phyloP scores from a whole-genome alignment of 2,329 filamentous ascomycete species.

The Colletotrichum ledebouriae region DNA sequence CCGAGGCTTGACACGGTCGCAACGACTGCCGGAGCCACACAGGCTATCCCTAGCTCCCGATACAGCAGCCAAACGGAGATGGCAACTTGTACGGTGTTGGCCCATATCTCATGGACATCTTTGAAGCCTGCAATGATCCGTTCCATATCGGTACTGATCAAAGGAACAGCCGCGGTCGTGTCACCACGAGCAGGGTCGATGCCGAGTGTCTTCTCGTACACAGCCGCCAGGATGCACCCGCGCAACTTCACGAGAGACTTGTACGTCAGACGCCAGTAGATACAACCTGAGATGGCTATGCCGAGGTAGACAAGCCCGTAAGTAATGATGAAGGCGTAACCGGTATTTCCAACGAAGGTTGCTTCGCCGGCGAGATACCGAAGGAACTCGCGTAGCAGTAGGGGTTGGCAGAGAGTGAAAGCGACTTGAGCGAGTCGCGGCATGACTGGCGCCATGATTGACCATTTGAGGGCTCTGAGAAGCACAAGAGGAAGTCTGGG shows the following conservation, averaged over 20 bases:
- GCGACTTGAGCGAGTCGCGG: conserved; percentile 48
- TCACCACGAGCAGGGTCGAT: conserved; percentile 48
- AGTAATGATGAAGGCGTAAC: conserved; percentile 59
- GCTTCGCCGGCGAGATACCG: conserved; percentile 44
- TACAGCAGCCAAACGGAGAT: conserved; percentile 62
- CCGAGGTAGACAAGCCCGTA: conserved; percentile 55
- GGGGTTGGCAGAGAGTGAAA: conserved; percentile 56
- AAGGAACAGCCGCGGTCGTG: conserved; percentile 55
- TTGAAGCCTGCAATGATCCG: conserved; percentile 53
- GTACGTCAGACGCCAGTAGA: conserved; percentile 50
- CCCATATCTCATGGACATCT: conserved; percentile 58
- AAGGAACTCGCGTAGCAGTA: conserved; percentile 52
- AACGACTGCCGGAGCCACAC: conserved; percentile 45
- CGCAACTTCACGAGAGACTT: conserved; percentile 52
- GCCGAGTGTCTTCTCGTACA: conserved; percentile 61
- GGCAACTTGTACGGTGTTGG: conserved; percentile 55
- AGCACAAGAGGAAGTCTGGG: too few relatives aligned
- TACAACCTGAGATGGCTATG: conserved; percentile 55
- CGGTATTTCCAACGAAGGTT: conserved; percentile 44
- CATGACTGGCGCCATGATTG: conserved; percentile 49
- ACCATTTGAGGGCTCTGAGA: background rate
- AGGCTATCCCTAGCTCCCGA: conserved; percentile 45
- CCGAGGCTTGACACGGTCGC: conserved; percentile 45
- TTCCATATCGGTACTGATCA: conserved; percentile 64
- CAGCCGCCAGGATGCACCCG: conserved; percentile 55